Evolutionary conservation across 1,284 basidiomycete genomes (phyloP), one percentile per base, ranked within the genome.

Genomic region (Fomitopsis betulina): DNA sequence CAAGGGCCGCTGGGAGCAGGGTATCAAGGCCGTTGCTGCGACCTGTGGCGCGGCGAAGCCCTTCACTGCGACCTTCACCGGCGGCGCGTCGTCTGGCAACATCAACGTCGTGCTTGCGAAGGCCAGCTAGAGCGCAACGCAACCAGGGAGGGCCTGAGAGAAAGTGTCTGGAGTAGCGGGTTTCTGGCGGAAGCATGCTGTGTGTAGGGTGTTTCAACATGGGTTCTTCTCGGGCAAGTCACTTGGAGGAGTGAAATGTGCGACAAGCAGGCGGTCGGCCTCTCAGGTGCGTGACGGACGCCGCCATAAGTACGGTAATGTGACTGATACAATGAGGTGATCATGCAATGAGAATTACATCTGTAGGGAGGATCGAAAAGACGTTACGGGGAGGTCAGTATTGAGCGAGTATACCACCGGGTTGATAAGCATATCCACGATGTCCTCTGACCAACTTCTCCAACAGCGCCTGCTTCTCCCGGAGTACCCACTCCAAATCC

Each of bases 1-100:
- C 43, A 72, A 72, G 66, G 71, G 71, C n/a, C 71, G 71, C 45
- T 72, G 71, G 71, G 71, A 72, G 60, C 70, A 70, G 68, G 68
- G 70, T 47, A 68, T 71, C 62, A 68, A 68, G 63, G 69, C 68
- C 27, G 68, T 65, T 37, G 67, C 68, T 57, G 68, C 68, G 1
- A 60, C 62, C 23, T 71, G 69, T 55, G 70, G 69, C 10, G 62
- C 64, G 63, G 64, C 67, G 58, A 67, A 64, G 45, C 69, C 69
- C 37, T 72, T 72, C 66, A 68, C 66, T n/a, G 69, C 70, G 47
- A 69, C 68, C 32, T 70, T 70, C 60, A 54, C 58, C 3, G 68
- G 68, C 23, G 70, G 70, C 27, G 70, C 68, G 57, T 59, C 49
- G 49, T 67, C 62, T 50, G 70, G 70, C 33, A 64, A 72, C 53